These are phyloP conservation scores for Dothideomycetidae sp. DNA, from an alignment of 2,329 filamentous ascomycete genomes.

Conservation along the genomic window DNA sequence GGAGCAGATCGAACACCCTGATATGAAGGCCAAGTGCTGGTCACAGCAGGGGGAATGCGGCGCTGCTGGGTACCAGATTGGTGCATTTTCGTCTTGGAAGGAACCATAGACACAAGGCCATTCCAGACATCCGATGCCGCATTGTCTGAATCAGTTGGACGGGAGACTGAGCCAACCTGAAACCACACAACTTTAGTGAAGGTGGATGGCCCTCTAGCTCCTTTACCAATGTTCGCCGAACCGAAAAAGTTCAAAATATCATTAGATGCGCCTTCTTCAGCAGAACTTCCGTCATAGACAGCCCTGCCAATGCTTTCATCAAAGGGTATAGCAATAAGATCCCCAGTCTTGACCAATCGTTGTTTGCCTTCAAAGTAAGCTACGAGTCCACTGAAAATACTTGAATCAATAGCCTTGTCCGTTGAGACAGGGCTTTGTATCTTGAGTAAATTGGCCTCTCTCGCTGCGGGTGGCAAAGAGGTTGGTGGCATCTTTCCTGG, in stretches of 20 bases:
- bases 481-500: slow-evolving; percentile 17
- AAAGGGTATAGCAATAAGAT: slow-evolving; percentile 77
- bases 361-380: slow-evolving; percentile 73
- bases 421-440: slow-evolving; percentile 80
- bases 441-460: slow-evolving; percentile 76
- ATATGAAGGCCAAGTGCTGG: slow-evolving; percentile 81
- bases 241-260: slow-evolving; percentile 25
- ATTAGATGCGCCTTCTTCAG: slow-evolving; percentile 49
- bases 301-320: slow-evolving; percentile 73
- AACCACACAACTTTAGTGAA: slow-evolving; percentile 64
- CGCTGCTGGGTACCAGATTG: slow-evolving; percentile 80
- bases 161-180: slow-evolving; percentile 60
- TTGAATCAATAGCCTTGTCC: slow-evolving; percentile 71
- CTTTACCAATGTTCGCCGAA: background rate
- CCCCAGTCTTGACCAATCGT: slow-evolving; percentile 71
- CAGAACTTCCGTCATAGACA: slow-evolving; percentile 56
- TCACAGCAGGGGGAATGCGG: slow-evolving; percentile 59
- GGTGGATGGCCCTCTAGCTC: slow-evolving; percentile 13
- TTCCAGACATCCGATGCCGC: slow-evolving; percentile 61
- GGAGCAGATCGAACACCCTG: slow-evolving; percentile 55
- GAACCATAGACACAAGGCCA: slow-evolving; percentile 72
- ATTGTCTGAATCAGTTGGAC: slow-evolving; percentile 32
- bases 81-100: slow-evolving; percentile 73
- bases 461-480: slow-evolving; percentile 46
- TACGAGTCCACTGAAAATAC: slow-evolving; percentile 74